Evolutionary conservation across 2,329 filamentous ascomycete species (phyloP).

Genomic region (Sporothrix sp.): DNA sequence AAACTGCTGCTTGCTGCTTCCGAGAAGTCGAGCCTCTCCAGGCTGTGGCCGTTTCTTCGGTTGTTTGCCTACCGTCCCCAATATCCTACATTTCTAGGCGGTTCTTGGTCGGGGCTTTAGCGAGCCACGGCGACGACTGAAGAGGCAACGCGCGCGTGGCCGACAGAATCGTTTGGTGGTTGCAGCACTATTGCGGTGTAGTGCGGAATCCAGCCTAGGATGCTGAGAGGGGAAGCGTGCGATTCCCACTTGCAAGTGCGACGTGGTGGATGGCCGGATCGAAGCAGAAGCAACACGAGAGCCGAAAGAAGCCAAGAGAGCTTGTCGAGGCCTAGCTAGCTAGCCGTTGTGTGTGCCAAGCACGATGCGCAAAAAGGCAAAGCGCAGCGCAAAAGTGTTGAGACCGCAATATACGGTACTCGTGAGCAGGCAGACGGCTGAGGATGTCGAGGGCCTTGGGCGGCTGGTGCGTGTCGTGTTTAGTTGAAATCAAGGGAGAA

Average conservation of each 20-base stretch:
- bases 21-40: too few relatives aligned
- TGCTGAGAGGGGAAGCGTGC: neutral
- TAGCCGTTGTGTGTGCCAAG: conserved; percentile 6
- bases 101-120: neutral
- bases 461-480: too few relatives aligned
- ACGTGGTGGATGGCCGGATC: neutral
- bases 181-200: conserved; percentile 7
- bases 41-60: too few relatives aligned
- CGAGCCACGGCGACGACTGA: conserved; percentile 12
- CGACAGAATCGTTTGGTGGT: conserved; percentile 2
- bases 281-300: too few relatives aligned
- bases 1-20: too few relatives aligned
- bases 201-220: conserved; percentile 3
- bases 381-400: neutral
- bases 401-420: neutral
- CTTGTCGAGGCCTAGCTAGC: neutral
- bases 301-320: neutral
- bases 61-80: too few relatives aligned
- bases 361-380: neutral
- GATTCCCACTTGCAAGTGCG: neutral
- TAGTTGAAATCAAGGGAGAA: neutral
- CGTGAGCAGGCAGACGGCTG: neutral
- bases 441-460: neutral
- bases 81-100: conserved; percentile 2
- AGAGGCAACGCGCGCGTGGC: conserved; percentile 15